phyloP scores from a whole-genome alignment of 106 monocot species.

The Narthecium ossifragum region DNA sequence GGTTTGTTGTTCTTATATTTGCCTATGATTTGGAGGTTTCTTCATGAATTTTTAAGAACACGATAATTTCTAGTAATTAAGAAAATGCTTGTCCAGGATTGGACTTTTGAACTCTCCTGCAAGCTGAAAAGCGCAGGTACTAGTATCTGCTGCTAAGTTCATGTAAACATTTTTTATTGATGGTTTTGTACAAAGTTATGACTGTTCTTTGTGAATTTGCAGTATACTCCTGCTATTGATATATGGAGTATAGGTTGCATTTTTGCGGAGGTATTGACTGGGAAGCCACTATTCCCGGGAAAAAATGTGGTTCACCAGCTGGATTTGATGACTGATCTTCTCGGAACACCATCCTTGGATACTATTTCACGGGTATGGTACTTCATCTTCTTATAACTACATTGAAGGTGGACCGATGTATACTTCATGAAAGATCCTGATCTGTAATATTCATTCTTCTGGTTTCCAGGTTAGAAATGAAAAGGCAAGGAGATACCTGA shows the following conservation, averaged over 20 bases:
- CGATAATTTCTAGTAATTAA: conserved; percentile 21
- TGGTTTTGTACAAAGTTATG: not conserved
- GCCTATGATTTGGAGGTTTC: not conserved
- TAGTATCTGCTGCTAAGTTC: not conserved
- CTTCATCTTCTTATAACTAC: not conserved
- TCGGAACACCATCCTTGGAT: conserved; percentile 83
- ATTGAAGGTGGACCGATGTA: conserved; percentile 2
- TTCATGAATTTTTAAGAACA: conserved; percentile 2
- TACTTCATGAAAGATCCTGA: not conserved
- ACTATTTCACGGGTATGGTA: conserved; percentile 73
- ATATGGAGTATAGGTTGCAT: conserved; percentile 99
- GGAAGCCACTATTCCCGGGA: conserved; percentile 93
- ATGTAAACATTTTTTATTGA: not conserved
- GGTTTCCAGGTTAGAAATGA: conserved; percentile 72
- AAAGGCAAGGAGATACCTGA: conserved; percentile 78
- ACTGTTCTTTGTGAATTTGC: conserved; percentile 16
- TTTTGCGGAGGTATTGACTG: conserved; percentile 88
- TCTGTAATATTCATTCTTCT: not conserved
- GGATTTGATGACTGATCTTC: conserved; percentile 79
- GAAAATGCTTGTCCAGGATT: conserved; percentile 45
- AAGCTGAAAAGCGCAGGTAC: conserved; percentile 34
- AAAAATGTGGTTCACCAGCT: conserved; percentile 89
- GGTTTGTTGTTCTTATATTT: not conserved
- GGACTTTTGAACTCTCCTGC: conserved; percentile 17
- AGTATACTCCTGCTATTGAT: conserved; percentile 96